Evolutionary conservation across 225 moss, liverwort and hornwort species (phyloP), one percentile per base, ranked within the genome.

Genomic region (Straminergon stramineum): DNA sequence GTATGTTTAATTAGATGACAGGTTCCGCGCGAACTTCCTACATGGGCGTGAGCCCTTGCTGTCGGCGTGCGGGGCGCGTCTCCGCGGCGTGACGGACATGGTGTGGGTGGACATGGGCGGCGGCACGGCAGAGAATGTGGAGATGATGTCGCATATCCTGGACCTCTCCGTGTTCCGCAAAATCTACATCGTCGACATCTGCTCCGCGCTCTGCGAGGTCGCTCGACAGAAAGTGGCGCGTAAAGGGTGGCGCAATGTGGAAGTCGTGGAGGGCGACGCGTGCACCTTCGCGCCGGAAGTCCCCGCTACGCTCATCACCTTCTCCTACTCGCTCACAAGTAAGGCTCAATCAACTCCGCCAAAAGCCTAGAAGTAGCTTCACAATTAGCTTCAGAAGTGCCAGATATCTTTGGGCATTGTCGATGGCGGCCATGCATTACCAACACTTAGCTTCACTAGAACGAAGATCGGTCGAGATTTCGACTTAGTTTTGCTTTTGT

Each of bases 241-340:
- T 69, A 89, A 90, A 26, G 95, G 95, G 6, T 95, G 95, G 95
- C 31, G 30, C 65, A 95, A 95, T 91, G 95, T 95, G 79, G 91
- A 90, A 62, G 84, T 95, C 27, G 92, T 95, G n/a, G 95, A 95
- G 88, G 93, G 90, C n/a, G 93, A 95, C 73, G 92, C 92, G 4
- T 95, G 95, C 88, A 91, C 92, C 32, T 93, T 93, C 55, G 66
- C 77, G 10, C 93, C 95, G 9, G 88, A 78, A 43, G 17, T 52
- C 8, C 90, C 91, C 48, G 95, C 93, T 69, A 96, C 96, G 70
- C 95, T 99, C 79, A 92, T 99, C 91, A 99, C 99, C 5, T 99
- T 99, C 92, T 99, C 99, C 26, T 99, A 99, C 78, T 99, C 99
- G 1, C 91, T 99, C 76, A 94, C 99, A 76, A 99, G 98, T 90